Evolutionary conservation across 169 alveolate genomes (phyloP).

Genomic region (Toxoplasma gondii): DNA sequence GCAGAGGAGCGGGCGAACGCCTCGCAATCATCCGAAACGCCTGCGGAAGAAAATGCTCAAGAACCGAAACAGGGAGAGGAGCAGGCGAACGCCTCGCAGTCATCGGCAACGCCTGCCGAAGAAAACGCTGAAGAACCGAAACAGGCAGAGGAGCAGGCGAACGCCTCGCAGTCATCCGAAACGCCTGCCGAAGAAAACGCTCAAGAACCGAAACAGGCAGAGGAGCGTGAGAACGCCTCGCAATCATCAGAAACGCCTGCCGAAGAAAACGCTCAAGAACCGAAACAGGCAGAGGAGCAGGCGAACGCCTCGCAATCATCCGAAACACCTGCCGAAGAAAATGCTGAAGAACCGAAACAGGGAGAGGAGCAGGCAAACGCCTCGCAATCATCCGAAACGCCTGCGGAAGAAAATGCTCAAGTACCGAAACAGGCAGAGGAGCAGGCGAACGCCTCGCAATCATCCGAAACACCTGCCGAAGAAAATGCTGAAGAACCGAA

Average conservation of each 20-base stretch:
- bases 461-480: no score
- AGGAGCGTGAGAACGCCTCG: not conserved
- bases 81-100: not conserved
- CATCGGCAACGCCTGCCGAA: not conserved
- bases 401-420: no score
- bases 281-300: no score
- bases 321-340: not conserved
- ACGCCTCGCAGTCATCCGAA: not conserved
- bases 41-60: not conserved
- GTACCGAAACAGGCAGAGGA: no score
- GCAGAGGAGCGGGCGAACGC: no score
- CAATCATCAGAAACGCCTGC: not conserved
- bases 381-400: no score
- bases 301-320: no score
- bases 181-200: not conserved
- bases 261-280: constrained; percentile 21
- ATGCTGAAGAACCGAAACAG: not conserved
- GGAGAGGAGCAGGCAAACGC: no score
- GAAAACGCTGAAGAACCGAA: not conserved
- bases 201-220: not conserved
- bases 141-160: no score
- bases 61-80: not conserved
- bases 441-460: no score
- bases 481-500: no score
- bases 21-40: no score